Evolutionary conservation across 2,329 filamentous ascomycete genomes (phyloP), one percentile per base, ranked within the genome.

Genomic region (Chrysosporium keratinophilum): DNA sequence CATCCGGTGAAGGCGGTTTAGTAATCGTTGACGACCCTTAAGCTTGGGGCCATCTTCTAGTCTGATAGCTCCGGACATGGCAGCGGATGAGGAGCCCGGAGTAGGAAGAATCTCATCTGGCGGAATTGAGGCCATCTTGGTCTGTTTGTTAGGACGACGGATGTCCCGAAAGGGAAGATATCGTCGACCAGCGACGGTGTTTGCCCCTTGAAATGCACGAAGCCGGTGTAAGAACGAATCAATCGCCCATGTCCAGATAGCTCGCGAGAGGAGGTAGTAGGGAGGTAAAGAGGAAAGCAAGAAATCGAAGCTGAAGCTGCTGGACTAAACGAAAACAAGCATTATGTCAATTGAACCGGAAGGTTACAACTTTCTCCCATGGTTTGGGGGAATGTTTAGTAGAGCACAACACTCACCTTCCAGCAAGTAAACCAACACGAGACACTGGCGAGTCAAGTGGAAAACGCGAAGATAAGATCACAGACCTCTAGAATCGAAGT

Each of bases 1-100:
- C 64, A 94, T 91, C 55, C 87, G 83, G 58, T 91, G 84, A 47
- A 95, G 77, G 33, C 83, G 81, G 58, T 83, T 82, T 15, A 94
- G 74, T 34, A 95, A 70, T 56, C 83, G 81, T 62, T 83, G 81
- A 45, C 85, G 80, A 51, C 81, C 79, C 66, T 83, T 88, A 54
- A 79, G 74, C 69, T 84, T 88, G 23, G 73, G 74, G 2, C 69
- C 70, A n/a, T 17, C 28, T 20, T 47, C 48, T 12, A 31, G 5
- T 20, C 37, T 54, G 37, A 46, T 39, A 35, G 69, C 63, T 3
- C 65, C 69, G 33, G 69, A 67, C 47, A 62, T 57, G 41, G 69
- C 65, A 54, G 64, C 72, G 17, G 58, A 61, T 5, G 70, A 66
- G 12, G 69, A 67, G 43, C 61, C 67, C 15, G 71, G 63, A 39